phyloP scores from a whole-genome alignment of 352 stramenopile genomes.

The Phytophthora sp. region DNA sequence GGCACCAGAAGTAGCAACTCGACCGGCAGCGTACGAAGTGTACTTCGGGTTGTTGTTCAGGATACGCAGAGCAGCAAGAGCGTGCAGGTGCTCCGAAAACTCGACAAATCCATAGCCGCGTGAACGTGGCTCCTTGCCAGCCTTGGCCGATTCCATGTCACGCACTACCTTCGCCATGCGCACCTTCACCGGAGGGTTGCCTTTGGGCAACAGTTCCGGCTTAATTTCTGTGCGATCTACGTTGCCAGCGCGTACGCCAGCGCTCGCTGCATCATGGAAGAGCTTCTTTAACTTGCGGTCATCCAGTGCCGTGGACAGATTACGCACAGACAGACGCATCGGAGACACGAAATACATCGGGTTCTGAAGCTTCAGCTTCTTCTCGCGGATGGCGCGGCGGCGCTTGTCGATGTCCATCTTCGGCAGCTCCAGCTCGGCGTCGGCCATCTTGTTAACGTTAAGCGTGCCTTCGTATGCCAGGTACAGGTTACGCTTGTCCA shows the following conservation, averaged over 20 bases:
- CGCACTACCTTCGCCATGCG: conserved; percentile 86
- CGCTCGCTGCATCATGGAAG: conserved; percentile 79
- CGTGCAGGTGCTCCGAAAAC: conserved; percentile 96
- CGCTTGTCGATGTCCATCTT: conserved; percentile 96
- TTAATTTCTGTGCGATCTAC: conserved; percentile 88
- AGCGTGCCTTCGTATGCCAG: conserved; percentile 95
- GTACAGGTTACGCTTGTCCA: conserved; percentile 97
- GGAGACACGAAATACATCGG: conserved; percentile 98
- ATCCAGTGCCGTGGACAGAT: conserved; percentile 88
- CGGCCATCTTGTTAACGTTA: conserved; percentile 90
- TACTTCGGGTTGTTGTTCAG: conserved; percentile 98
- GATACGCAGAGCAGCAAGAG: conserved; percentile 94
- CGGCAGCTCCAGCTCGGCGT: conserved; percentile 85
- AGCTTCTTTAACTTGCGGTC: conserved; percentile 93
- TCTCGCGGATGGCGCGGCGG: conserved; percentile 92
- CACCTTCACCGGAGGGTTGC: conserved; percentile 64
- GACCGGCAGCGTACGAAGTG: conserved; percentile 65
- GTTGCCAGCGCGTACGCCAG: conserved; percentile 70
- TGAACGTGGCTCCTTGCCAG: conserved; percentile 63
- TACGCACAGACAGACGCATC: conserved; percentile 93
- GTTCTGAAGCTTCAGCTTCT: conserved; percentile 97
- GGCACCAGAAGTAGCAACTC: conserved; percentile 35
- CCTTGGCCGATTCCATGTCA: conserved; percentile 70
- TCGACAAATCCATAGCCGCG: conserved; percentile 96
- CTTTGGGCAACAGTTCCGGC: conserved; percentile 54